phyloP scores from a whole-genome alignment of 2,329 filamentous ascomycete species.

The Leptodontidium sp. region DNA sequence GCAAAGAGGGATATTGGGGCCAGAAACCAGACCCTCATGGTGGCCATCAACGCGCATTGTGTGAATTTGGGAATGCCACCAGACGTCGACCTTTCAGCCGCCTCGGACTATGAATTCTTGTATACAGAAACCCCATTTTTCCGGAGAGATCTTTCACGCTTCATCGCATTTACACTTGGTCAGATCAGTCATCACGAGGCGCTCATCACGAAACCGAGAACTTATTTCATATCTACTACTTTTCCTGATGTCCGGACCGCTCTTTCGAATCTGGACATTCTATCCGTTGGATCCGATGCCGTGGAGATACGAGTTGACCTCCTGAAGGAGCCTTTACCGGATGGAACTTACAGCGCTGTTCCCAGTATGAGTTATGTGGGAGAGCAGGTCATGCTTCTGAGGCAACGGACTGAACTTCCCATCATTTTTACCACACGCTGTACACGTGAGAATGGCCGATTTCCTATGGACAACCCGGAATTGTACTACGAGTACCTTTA shows the following conservation, averaged over 20 bases:
- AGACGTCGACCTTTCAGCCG: slow-evolving; percentile 68
- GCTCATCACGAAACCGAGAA: slow-evolving; percentile 78
- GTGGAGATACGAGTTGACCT: slow-evolving; percentile 87
- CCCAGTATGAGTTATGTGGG: slow-evolving; percentile 86
- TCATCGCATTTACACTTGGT: slow-evolving; percentile 80
- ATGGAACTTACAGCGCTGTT: slow-evolving; percentile 69
- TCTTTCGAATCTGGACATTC: slow-evolving; percentile 83
- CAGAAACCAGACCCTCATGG: slow-evolving; percentile 66
- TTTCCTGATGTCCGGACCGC: slow-evolving; percentile 87
- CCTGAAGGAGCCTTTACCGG: slow-evolving; percentile 72
- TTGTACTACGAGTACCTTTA: slow-evolving; percentile 83
- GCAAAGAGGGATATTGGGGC: slow-evolving; percentile 64
- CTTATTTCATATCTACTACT: slow-evolving; percentile 87
- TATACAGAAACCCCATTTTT: slow-evolving; percentile 78
- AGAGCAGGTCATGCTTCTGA: slow-evolving; percentile 83
- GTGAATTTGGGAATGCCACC: slow-evolving; percentile 75
- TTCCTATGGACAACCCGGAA: slow-evolving; percentile 81
- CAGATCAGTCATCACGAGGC: slow-evolving; percentile 82
- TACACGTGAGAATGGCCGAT: slow-evolving; percentile 81
- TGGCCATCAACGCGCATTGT: slow-evolving; percentile 80
- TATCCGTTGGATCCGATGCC: slow-evolving; percentile 86
- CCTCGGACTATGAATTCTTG: slow-evolving; percentile 86
- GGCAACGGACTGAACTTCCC: slow-evolving; percentile 86
- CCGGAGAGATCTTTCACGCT: slow-evolving; percentile 78
- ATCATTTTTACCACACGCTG: slow-evolving; percentile 90